Conservation (phyloP, 148 eudicot species). For the Silene latifolia region DNA sequence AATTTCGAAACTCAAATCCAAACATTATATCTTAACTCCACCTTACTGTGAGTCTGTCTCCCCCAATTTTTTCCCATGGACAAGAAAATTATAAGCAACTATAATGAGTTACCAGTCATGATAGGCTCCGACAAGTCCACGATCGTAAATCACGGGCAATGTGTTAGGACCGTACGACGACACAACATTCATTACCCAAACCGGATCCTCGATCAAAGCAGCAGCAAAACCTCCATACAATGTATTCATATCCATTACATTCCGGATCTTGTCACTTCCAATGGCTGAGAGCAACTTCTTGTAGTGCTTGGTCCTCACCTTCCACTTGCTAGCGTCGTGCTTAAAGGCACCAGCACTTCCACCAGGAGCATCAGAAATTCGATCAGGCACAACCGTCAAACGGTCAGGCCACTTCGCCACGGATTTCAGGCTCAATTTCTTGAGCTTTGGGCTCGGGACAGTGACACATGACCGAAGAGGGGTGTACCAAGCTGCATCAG, state of each 20-base stretch:
- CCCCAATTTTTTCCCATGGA: not conserved
- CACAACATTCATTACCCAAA: slow-evolving; percentile 98
- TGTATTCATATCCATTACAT: slow-evolving; percentile 98
- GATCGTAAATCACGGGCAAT: slow-evolving; percentile 70
- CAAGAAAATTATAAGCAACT: not conserved
- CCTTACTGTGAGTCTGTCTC: not conserved
- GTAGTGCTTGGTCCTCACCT: slow-evolving; percentile 63
- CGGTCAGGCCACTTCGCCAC: slow-evolving; percentile 80
- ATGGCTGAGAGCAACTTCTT: slow-evolving; percentile 66
- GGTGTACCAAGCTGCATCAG: slow-evolving; percentile 95
- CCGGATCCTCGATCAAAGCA: slow-evolving; percentile 57
- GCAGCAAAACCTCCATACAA: slow-evolving; percentile 88
- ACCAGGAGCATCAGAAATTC: slow-evolving; percentile 53
- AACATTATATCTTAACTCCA: not conserved
- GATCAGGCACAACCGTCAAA: slow-evolving; percentile 60
- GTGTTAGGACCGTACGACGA: slow-evolving; percentile 70
- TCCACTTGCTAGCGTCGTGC: slow-evolving; percentile 69
- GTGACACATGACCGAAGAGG: slow-evolving; percentile 86
- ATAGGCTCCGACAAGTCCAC: slow-evolving; percentile 85
- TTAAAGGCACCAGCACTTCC: slow-evolving; percentile 63
- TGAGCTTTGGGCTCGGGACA: slow-evolving; percentile 48
- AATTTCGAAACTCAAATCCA: not conserved
- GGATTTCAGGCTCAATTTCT: slow-evolving; percentile 42
- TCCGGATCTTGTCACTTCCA: slow-evolving; percentile 78
- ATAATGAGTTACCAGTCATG: slow-evolving; percentile 76